Conservation (phyloP, 106 monocot species). For the Narthecium ossifragum region DNA sequence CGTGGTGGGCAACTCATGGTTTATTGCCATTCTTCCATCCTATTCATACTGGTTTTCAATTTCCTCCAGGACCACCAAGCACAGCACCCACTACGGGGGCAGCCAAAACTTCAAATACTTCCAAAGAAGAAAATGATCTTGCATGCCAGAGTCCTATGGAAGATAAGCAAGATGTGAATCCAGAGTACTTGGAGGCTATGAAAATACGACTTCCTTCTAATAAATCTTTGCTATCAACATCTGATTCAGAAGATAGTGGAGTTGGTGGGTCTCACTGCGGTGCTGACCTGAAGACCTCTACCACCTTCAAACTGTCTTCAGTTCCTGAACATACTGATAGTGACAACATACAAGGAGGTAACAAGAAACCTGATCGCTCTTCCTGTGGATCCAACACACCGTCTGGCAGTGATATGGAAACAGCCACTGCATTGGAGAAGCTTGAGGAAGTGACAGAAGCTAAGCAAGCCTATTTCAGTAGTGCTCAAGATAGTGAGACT, state of each 20-base stretch:
- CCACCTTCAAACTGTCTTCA: neutral
- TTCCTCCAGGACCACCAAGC: constrained; percentile 24
- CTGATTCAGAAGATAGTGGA: constrained; percentile 32
- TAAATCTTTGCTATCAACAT: constrained; percentile 22
- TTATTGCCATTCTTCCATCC: constrained; percentile 51
- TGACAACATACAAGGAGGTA: constrained; percentile 10
- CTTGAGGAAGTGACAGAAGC: constrained; percentile 18
- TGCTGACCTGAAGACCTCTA: constrained; percentile 14
- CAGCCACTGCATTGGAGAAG: constrained; percentile 18
- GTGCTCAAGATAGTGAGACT: constrained; percentile 27
- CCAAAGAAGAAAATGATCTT: constrained; percentile 5
- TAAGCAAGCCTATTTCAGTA: constrained; percentile 8
- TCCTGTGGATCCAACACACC: constrained; percentile 86
- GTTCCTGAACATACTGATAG: constrained; percentile 8
- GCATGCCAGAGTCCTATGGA: neutral
- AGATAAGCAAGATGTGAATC: constrained; percentile 10
- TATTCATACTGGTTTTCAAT: constrained; percentile 35
- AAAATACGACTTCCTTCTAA: neutral
- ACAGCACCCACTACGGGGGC: constrained; percentile 7
- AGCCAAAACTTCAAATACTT: constrained; percentile 4
- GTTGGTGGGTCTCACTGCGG: constrained; percentile 7
- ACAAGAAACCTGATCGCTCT: constrained; percentile 56
- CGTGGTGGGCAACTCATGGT: constrained; percentile 89
- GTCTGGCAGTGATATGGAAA: constrained; percentile 67
- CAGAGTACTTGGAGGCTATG: constrained; percentile 13